phyloP scores from a whole-genome alignment of 164 flowering plant species.

The Sedum album region DNA sequence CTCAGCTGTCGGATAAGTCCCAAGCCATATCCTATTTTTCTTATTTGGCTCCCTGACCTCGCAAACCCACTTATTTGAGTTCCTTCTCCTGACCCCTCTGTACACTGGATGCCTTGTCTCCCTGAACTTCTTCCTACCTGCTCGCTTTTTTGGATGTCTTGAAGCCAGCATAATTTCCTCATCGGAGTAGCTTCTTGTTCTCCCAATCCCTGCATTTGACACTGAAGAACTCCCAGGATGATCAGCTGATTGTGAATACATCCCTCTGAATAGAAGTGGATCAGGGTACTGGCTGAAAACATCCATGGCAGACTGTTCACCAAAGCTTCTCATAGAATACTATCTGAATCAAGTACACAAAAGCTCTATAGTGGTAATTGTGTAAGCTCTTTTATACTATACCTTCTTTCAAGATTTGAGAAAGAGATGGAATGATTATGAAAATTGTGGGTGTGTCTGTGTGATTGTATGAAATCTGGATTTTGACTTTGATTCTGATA shows the following conservation, averaged over 20 bases:
- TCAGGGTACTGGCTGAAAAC: constrained; percentile 6
- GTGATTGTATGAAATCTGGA: neutral
- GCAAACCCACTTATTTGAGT: constrained; percentile 48
- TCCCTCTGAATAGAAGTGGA: neutral
- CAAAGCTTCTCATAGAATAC: neutral
- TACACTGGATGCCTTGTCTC: constrained; percentile 65
- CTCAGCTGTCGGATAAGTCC: constrained; percentile 19
- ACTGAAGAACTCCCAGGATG: neutral
- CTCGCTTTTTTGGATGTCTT: constrained; percentile 40
- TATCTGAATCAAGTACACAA: neutral
- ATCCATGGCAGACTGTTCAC: constrained; percentile 12
- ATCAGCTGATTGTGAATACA: constrained; percentile 1
- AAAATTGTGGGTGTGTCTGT: neutral
- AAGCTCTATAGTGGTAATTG: neutral
- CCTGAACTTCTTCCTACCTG: constrained; percentile 48
- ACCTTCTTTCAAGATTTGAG: neutral
- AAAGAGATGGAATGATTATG: neutral
- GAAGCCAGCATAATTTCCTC: constrained; percentile 28
- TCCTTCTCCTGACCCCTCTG: constrained; percentile 50
- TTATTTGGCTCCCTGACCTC: constrained; percentile 49
- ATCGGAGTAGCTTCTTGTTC: neutral
- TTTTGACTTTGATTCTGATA: neutral
- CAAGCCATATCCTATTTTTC: constrained; percentile 10
- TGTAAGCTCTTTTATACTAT: neutral
- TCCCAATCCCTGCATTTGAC: constrained; percentile 17